Conservation (phyloP, 2,329 filamentous ascomycete species). For the Sarocladiaceae sp. region DNA sequence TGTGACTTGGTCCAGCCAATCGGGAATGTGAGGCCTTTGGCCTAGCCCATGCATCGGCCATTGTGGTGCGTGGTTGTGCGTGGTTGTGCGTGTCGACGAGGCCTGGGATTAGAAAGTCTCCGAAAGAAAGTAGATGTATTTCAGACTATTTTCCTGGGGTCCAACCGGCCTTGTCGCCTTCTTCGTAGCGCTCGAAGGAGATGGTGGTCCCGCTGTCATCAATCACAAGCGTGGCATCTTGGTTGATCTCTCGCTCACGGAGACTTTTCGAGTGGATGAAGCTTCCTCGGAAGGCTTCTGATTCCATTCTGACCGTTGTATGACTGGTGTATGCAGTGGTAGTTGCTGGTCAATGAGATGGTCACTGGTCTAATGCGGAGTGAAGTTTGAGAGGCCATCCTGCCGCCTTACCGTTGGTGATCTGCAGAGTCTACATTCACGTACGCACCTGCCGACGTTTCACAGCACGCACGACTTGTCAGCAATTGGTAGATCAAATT, state of each 20-base stretch:
- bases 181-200: background rate
- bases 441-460: no score
- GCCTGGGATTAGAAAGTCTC: constrained; percentile 53
- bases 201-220: constrained; percentile 19
- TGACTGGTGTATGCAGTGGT: background rate
- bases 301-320: background rate
- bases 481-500: no score
- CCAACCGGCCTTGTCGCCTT: background rate
- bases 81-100: constrained; percentile 62
- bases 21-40: constrained; percentile 49
- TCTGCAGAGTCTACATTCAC: no score
- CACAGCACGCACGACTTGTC: no score
- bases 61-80: constrained; percentile 57
- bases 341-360: no score
- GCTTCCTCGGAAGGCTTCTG: constrained; percentile 33
- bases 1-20: constrained; percentile 62
- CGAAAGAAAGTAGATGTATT: constrained; percentile 26
- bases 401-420: no score
- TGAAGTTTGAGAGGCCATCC: no score
- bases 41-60: constrained; percentile 45
- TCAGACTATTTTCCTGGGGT: background rate
- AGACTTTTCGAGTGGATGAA: constrained; percentile 34
- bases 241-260: constrained; percentile 30
- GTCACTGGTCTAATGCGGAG: no score
- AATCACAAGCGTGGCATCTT: constrained; percentile 30